Percentiles rank a stretch among this genome's conserved stretches.
These are phyloP conservation scores for Lentinula aciculospora DNA, from an alignment of 768 basidiomycete genomes.

Conservation along the genomic window DNA sequence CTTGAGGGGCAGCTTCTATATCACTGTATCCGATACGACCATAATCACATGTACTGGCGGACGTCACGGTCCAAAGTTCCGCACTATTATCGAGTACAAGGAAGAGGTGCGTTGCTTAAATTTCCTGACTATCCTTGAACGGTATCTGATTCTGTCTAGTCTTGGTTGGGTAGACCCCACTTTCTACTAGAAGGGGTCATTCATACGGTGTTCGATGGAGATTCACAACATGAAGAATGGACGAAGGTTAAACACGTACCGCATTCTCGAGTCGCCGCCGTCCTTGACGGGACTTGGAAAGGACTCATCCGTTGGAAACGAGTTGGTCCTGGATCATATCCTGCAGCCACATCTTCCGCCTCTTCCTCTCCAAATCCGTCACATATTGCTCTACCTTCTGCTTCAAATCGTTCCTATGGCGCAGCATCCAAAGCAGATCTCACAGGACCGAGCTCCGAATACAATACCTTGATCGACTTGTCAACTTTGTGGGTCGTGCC, in stretches of 20 bases:
- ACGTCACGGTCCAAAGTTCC: slow-evolving; percentile 52
- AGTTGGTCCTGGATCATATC: slow-evolving; percentile 40
- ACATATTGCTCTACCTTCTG: slow-evolving; percentile 33
- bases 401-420: slow-evolving; percentile 25
- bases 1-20: slow-evolving; percentile 85
- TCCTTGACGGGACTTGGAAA: slow-evolving; percentile 87
- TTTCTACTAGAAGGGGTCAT: slow-evolving; percentile 87
- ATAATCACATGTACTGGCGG: slow-evolving; percentile 79
- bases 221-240: slow-evolving; percentile 64
- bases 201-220: slow-evolving; percentile 69
- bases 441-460: slow-evolving; percentile 42
- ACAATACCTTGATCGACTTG: slow-evolving; percentile 70
- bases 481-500: slow-evolving; percentile 65
- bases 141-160: slow-evolving; percentile 30
- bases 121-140: background rate
- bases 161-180: slow-evolving; percentile 87
- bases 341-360: slow-evolving; percentile 31
- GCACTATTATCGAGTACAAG: slow-evolving; percentile 89
- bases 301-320: slow-evolving; percentile 77
- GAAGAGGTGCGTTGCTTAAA: slow-evolving; percentile 69
- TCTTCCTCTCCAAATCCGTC: slow-evolving; percentile 45
- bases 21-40: slow-evolving; percentile 76
- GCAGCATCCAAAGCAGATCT: slow-evolving; percentile 42
- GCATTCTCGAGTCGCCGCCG: slow-evolving; percentile 64
- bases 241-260: slow-evolving; percentile 91